Evolutionary conservation across 2,329 filamentous ascomycete genomes (phyloP).

Genomic region (Diaporthe caulivora): DNA sequence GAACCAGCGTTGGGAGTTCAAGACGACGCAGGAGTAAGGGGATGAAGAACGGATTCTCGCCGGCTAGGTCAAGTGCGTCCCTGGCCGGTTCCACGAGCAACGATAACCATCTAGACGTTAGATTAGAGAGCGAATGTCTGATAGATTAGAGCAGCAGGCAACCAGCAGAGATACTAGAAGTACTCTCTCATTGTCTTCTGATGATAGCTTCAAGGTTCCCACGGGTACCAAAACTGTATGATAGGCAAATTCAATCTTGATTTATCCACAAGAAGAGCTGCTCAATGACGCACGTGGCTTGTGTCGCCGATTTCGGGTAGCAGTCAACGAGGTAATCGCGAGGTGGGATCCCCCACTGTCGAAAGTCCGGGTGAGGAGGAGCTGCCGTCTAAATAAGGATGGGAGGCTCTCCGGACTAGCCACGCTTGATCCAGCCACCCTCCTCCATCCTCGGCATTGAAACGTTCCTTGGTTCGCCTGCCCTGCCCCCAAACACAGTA

Average conservation of each 20-base stretch:
- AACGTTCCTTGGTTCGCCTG: background rate
- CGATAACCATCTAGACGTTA: background rate
- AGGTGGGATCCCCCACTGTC: background rate
- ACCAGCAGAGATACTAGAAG: background rate
- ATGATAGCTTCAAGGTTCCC: background rate
- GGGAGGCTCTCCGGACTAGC: constrained; percentile 15
- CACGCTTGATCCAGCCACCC: background rate
- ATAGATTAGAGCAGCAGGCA: background rate
- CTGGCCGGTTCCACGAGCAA: background rate
- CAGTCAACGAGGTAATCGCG: background rate
- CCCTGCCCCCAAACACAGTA: constrained; percentile 22
- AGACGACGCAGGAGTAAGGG: constrained; percentile 58
- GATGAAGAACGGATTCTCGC: background rate
- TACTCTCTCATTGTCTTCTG: background rate
- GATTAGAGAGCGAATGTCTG: background rate
- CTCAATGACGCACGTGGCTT: too few relatives aligned
- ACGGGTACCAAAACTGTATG: background rate
- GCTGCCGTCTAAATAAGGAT: constrained; percentile 14
- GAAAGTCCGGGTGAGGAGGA: background rate
- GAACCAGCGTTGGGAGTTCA: constrained; percentile 72
- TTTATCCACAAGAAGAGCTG: background rate
- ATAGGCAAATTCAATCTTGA: background rate
- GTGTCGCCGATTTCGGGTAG: background rate
- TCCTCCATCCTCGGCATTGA: background rate
- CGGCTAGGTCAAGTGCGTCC: background rate